Evolutionary conservation across 73 alveolate genomes (phyloP), one percentile per base, ranked within the genome.

Genomic region (Symbiodinium natans): DNA sequence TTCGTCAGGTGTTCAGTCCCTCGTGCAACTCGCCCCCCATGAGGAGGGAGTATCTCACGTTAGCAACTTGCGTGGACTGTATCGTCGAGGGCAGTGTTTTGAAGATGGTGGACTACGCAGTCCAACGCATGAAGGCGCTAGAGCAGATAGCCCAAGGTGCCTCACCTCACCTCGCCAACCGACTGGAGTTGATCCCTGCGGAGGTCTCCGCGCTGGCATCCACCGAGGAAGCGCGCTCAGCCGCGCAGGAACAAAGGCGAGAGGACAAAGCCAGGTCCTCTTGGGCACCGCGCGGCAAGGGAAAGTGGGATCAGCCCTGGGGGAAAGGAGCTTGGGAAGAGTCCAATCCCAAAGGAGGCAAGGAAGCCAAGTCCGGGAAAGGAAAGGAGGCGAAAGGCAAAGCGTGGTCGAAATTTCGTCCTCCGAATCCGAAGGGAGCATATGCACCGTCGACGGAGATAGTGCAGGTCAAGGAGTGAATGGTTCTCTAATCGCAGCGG

Each of bases 131-230:
- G 82, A 84, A 84, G 33, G 1, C 38, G 2, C 34, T 84, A 46
- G 93, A 84, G 27, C 93, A 43, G 25, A 84, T 84, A 5, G n/a
- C 52, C 36, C 80, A 46, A 17, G 93, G 82, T 2, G 75, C 46
- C 25, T 34, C 48, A 3, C 36, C 82, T 8, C 52, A 31, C 2
- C 3, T n/a, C 0, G 77, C 93, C 0, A 84, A 29, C 23, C 46
- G 52, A 38, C 34, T 84, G 48, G 75, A 84, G 80, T 13, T 84
- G 15, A 19, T 84, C 23, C 54, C 54, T 0, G 21, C 33, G 9
- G 93, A 84, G 48, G 2, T 0, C 0, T 4, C 33, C 15, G 0
- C 82, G 1, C 33, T 84, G 54, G 82, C 48, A 1, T 42, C 80
- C 15, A 3, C 48, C 33, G 82, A 46, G 33, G 93, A 84, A 25